Evolutionary conservation across 164 flowering plant genomes (phyloP).

Genomic region (Warburgia ugandensis): DNA sequence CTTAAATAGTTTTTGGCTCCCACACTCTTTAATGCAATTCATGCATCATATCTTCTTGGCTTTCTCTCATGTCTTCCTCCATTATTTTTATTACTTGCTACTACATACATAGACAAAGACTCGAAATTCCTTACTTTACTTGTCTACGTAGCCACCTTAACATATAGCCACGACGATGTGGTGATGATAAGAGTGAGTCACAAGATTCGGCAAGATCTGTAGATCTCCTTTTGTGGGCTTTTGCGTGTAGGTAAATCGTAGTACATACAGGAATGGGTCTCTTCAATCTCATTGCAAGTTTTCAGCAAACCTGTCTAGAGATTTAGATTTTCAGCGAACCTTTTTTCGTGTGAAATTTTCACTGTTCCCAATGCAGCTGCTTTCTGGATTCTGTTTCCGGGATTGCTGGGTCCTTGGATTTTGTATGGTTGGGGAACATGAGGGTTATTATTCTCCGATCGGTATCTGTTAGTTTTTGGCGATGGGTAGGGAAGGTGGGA

Average conservation of each 20-base stretch:
- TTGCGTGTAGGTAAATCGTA: too few relatives aligned
- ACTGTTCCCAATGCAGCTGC: slow-evolving; percentile 28
- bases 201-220: slow-evolving; percentile 1
- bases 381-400: slow-evolving; percentile 3
- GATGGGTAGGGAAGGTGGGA: slow-evolving; percentile 15
- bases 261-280: too few relatives aligned
- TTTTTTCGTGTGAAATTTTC: too few relatives aligned
- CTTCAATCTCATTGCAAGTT: too few relatives aligned
- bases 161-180: too few relatives aligned
- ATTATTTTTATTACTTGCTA: neutral
- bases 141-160: slow-evolving; percentile 1
- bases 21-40: neutral
- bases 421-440: slow-evolving; percentile 22
- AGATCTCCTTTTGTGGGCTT: neutral
- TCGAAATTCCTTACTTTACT: neutral
- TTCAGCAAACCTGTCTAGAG: too few relatives aligned
- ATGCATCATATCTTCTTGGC: slow-evolving; percentile 3
- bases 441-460: slow-evolving; percentile 17
- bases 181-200: neutral
- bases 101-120: neutral
- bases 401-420: slow-evolving; percentile 21
- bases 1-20: slow-evolving; percentile 25
- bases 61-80: neutral
- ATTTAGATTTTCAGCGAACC: too few relatives aligned
- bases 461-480: slow-evolving; percentile 10